These are phyloP conservation scores for Malus hybrid DNA, from an alignment of 331 rosid genomes.

Conservation along the genomic window DNA sequence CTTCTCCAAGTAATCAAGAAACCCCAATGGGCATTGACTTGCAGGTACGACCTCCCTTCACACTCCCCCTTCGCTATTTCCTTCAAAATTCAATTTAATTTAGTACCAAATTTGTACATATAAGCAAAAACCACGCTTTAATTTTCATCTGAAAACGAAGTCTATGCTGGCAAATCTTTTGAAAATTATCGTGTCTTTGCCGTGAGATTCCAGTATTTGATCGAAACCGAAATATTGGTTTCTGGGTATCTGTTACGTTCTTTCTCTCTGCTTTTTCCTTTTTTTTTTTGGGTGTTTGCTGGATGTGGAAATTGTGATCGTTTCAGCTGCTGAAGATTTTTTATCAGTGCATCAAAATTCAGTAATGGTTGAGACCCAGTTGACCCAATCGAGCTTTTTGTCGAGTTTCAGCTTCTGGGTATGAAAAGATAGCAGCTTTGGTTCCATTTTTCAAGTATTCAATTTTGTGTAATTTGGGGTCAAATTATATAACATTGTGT, in stretches of 20 bases:
- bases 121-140: background rate
- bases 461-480: background rate
- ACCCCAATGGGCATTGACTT: conserved; percentile 27
- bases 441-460: background rate
- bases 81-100: background rate
- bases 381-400: conserved; percentile 6
- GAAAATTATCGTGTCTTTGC: background rate
- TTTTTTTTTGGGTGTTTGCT: background rate
- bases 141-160: background rate
- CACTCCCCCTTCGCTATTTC: background rate
- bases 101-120: background rate
- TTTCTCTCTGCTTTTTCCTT: background rate
- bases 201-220: conserved; percentile 8
- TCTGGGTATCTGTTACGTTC: background rate
- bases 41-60: conserved; percentile 8
- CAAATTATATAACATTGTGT: background rate
- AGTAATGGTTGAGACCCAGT: conserved; percentile 4
- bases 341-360: conserved; percentile 4
- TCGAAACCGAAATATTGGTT: background rate
- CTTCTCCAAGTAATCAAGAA: background rate
- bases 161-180: background rate
- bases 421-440: background rate
- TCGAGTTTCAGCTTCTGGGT: conserved; percentile 20
- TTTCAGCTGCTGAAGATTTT: conserved; percentile 3
- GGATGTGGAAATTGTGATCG: conserved; percentile 7